Conservation (phyloP, 177 flowering plant genomes). For the Tripterygium wilfordii region DNA sequence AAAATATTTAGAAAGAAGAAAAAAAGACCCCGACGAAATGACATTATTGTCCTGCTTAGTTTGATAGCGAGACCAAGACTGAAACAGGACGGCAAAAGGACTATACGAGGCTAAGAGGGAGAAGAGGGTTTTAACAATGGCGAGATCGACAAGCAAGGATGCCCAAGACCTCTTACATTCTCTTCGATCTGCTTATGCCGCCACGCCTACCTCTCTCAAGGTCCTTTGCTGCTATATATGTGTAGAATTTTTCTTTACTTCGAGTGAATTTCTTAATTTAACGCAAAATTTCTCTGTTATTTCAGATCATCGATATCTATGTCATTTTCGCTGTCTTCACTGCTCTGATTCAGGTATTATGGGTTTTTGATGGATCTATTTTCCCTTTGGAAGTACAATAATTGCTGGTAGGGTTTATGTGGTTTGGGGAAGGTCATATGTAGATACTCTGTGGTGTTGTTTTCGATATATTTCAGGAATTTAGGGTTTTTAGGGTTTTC, state of each 20-base stretch:
- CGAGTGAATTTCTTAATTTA: neutral
- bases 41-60: no score
- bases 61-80: no score
- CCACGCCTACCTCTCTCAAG: slow-evolving; percentile 83
- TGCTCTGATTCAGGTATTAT: slow-evolving; percentile 55
- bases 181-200: slow-evolving; percentile 69
- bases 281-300: neutral
- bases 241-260: neutral
- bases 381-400: neutral
- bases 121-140: slow-evolving; percentile 28
- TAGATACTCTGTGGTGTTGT: no score
- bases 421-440: no score
- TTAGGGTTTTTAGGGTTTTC: no score
- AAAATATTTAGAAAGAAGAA: no score
- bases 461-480: no score
- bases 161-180: slow-evolving; percentile 70
- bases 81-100: no score
- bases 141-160: slow-evolving; percentile 57
- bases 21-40: no score
- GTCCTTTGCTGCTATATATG: slow-evolving; percentile 18
- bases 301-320: slow-evolving; percentile 66
- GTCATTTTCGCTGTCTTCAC: slow-evolving; percentile 54
- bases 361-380: neutral
- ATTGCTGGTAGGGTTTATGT: no score
- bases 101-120: neutral